Conservation (phyloP, 495 filamentous ascomycete genomes). For the Cercophora samala region DNA sequence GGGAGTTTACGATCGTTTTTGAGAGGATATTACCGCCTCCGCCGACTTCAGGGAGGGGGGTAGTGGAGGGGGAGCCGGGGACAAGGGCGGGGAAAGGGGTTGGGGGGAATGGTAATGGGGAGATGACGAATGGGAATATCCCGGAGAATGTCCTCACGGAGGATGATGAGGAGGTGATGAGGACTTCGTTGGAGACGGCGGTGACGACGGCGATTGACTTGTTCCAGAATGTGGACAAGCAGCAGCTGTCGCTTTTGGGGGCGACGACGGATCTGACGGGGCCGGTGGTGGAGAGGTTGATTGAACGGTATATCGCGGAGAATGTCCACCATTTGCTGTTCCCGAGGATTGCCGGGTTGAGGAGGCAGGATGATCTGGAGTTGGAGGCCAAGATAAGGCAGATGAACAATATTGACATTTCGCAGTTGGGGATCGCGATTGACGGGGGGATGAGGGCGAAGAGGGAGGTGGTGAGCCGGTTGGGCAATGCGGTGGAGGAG, state of each 20-base stretch:
- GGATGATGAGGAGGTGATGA: conserved; percentile 85
- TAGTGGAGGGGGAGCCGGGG: conserved; percentile 52
- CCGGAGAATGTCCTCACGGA: conserved; percentile 47
- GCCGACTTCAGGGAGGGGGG: conserved; percentile 57
- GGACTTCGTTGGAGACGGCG: conserved; percentile 80
- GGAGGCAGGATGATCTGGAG: conserved; percentile 80
- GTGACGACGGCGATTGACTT: conserved; percentile 93
- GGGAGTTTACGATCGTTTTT: conserved; percentile 80
- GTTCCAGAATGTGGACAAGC: conserved; percentile 92
- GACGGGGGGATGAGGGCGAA: conserved; percentile 69
- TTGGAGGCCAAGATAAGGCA: conserved; percentile 84
- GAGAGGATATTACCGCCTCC: conserved; percentile 79
- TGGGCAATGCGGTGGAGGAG: conserved; percentile 77
- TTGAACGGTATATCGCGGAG: conserved; percentile 92
- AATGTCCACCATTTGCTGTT: conserved; percentile 86
- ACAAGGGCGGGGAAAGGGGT: conserved; percentile 46
- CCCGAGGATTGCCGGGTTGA: conserved; percentile 73
- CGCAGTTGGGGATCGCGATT: conserved; percentile 84
- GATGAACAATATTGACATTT: conserved; percentile 91
- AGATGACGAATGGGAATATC: conserved; percentile 22
- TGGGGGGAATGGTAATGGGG: conserved; percentile 44
- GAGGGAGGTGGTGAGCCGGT: conserved; percentile 64
- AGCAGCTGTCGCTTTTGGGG: conserved; percentile 86
- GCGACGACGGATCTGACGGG: conserved; percentile 93
- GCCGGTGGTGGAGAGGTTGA: conserved; percentile 83